phyloP scores from a whole-genome alignment of 2,329 filamentous ascomycete genomes.

The Cyphellophora attinorum region DNA sequence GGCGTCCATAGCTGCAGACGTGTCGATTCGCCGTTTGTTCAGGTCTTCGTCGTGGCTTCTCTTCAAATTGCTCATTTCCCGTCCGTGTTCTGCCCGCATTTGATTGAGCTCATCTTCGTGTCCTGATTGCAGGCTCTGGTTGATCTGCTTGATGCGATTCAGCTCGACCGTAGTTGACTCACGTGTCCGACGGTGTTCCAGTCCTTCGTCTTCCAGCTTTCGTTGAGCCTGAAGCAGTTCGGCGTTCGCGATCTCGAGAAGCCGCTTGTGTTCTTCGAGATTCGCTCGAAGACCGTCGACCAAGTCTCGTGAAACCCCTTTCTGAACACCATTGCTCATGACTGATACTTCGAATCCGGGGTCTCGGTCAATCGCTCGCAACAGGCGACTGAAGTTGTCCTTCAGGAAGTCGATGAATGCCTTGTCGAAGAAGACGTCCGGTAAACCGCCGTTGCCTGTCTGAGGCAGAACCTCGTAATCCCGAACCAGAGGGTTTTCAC shows the following conservation, averaged over 20 bases:
- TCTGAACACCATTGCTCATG: constrained; percentile 67
- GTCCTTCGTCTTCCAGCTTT: constrained; percentile 59
- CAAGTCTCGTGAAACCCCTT: constrained; percentile 86
- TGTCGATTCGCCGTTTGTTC: constrained; percentile 34
- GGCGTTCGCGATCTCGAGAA: constrained; percentile 47
- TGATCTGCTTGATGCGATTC: constrained; percentile 52
- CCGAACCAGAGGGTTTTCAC: constrained; percentile 67
- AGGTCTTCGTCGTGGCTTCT: constrained; percentile 14
- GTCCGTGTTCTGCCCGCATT: constrained; percentile 27
- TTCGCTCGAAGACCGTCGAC: constrained; percentile 76
- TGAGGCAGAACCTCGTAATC: constrained; percentile 84
- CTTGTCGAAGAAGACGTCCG: constrained; percentile 76
- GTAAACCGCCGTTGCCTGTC: constrained; percentile 46
- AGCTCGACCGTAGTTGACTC: constrained; percentile 48
- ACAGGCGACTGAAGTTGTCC: constrained; percentile 81
- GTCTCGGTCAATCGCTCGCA: constrained; percentile 80
- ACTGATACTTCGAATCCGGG: constrained; percentile 79
- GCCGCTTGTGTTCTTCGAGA: constrained; percentile 61
- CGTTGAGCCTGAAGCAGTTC: constrained; percentile 46
- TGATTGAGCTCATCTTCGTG: constrained; percentile 58
- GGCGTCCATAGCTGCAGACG: constrained; percentile 34
- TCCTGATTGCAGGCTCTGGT: constrained; percentile 59
- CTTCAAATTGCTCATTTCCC: constrained; percentile 9
- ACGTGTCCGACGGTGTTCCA: constrained; percentile 59
- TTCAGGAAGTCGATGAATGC: constrained; percentile 90